Evolutionary conservation across 2,329 filamentous ascomycete species (phyloP).

Genomic region (Ceratocystis smalleyi): DNA sequence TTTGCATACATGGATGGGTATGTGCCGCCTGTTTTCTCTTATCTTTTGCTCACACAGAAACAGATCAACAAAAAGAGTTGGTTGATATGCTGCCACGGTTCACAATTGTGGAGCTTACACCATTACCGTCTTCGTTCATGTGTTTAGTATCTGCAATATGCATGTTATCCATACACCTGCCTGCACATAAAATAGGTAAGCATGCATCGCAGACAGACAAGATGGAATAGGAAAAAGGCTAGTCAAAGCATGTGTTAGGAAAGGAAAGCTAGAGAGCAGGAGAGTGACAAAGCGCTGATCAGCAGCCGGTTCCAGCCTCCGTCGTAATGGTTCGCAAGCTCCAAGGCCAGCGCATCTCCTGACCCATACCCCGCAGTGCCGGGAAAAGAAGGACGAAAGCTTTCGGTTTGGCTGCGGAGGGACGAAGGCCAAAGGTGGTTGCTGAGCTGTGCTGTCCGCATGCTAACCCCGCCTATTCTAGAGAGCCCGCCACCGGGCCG

Average conservation of each 20-base stretch:
- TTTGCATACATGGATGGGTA: not conserved
- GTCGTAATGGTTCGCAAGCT: not conserved
- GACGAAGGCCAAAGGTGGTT: no score
- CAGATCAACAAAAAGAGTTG: constrained; percentile 7
- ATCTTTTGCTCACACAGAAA: not conserved
- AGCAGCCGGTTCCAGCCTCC: no score
- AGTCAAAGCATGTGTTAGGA: not conserved
- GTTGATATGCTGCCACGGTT: constrained; percentile 8
- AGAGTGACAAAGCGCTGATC: not conserved
- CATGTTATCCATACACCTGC: not conserved
- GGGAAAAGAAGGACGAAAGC: no score
- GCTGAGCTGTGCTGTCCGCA: no score
- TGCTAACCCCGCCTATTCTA: no score
- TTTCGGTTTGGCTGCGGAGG: no score
- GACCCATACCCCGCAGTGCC: not conserved
- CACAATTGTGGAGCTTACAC: not conserved
- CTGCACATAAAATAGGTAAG: not conserved
- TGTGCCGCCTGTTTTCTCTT: not conserved
- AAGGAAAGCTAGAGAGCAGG: not conserved
- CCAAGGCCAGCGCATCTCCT: not conserved
- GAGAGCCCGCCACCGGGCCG: no score
- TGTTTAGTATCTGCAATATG: not conserved
- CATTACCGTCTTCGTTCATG: not conserved
- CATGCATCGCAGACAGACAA: not conserved
- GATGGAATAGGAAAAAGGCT: not conserved